Evolutionary conservation across 805 yeast genomes (phyloP), one percentile per base, ranked within the genome.

Genomic region (Martiniozyma abietophila): DNA sequence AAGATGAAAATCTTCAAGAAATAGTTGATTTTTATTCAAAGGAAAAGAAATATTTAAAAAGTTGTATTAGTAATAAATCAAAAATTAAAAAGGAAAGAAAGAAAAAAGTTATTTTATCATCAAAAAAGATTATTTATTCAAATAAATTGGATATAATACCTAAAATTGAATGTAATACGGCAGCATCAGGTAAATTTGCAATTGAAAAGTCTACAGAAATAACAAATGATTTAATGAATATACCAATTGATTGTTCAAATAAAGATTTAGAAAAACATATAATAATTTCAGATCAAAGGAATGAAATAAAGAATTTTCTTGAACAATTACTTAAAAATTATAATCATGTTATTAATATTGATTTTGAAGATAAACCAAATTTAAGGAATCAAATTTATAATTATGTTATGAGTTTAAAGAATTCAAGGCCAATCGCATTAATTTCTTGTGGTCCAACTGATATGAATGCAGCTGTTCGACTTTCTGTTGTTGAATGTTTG

Each of bases 371-470:
- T 16, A 47, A 40, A 30, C 59, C 61, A 2, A 39, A 45, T 25
- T 27, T 58, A 10, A 38, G 45, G 6, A 37, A 32, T 2, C 48
- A 48, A 20, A 28, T 60, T 28, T 27, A 46, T 3, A 22, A 33
- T 2, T 44, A 40, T 26, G 42, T 56, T 16, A 29, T 40, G 4
- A 16, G 28, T 3, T 27, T 47, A 9, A 38, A 24, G 5, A 16
- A 18, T 11, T 16, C 44, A 4, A 53, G 53, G 4, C 40, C 55
- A 4, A 48, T 52, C 5, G 61, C 62, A 1, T 49, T 61, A 11
- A 50, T 61, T 19, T 49, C 62, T 3, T 61, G 65, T 41, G 65
- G 65, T 6, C 65, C 65, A 2, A 42, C 49, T 8, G 40, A 44
- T 8, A 30, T 61, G 41, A 55, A 54, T 36, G 48, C 54, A 2